Evolutionary conservation across 2,329 filamentous ascomycete species (phyloP).

Genomic region (Gaeumannomyces tritici): DNA sequence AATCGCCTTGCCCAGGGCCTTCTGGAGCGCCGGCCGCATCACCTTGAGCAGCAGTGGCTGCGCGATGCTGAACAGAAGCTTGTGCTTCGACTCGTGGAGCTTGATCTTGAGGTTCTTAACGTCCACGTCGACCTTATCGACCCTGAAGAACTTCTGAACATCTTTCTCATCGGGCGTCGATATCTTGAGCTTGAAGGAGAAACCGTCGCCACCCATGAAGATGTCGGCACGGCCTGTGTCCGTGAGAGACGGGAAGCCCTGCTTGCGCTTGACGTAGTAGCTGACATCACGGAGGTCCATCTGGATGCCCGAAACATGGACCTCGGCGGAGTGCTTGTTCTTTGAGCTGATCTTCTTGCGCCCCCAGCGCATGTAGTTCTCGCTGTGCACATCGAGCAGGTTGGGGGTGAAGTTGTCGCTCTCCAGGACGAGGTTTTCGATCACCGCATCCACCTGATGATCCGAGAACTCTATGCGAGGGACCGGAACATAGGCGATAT

Average conservation of each 20-base stretch:
- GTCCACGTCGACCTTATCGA: conserved; percentile 78
- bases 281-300: conserved; percentile 86
- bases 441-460: conserved; percentile 70
- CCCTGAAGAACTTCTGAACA: conserved; percentile 80
- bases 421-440: conserved; percentile 93
- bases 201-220: conserved; percentile 74
- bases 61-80: conserved; percentile 75
- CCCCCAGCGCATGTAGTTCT: conserved; percentile 93
- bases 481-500: conserved; percentile 80
- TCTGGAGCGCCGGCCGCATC: conserved; percentile 75
- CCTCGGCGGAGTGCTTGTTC: conserved; percentile 70
- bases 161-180: conserved; percentile 71
- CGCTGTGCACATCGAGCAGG: conserved; percentile 73
- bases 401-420: conserved; percentile 97
- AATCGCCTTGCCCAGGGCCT: conserved; percentile 82
- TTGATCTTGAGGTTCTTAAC: conserved; percentile 79
- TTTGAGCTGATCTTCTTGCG: conserved; percentile 78
- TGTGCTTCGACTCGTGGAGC: conserved; percentile 90
- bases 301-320: conserved; percentile 83
- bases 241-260: conserved; percentile 79
- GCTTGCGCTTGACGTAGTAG: conserved; percentile 92
- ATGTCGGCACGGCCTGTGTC: conserved; percentile 87
- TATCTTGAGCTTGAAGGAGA: conserved; percentile 86
- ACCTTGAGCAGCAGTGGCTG: conserved; percentile 82
- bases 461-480: conserved; percentile 92